phyloP scores from a whole-genome alignment of 441 rosid species.

The Gossypium gossypioides region DNA sequence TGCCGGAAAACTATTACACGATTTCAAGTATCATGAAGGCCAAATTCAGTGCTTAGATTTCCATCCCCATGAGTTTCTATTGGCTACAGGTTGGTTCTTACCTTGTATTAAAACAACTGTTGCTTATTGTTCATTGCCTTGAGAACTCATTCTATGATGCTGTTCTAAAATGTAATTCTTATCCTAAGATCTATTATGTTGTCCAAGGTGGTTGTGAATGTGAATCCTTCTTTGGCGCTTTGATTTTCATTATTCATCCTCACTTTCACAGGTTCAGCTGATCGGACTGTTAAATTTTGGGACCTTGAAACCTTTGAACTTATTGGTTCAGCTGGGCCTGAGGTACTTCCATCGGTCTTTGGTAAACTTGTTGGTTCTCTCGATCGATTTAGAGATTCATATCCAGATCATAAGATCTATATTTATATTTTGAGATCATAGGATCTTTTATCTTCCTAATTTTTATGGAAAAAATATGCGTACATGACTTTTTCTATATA shows the following conservation, averaged over 20 bases:
- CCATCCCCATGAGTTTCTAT: slow-evolving; percentile 91
- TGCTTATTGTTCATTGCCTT: neutral
- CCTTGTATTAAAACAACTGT: slow-evolving; percentile 10
- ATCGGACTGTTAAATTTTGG: slow-evolving; percentile 95
- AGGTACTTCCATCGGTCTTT: slow-evolving; percentile 43
- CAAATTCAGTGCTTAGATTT: slow-evolving; percentile 91
- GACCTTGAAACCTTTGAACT: slow-evolving; percentile 98
- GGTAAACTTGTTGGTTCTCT: neutral
- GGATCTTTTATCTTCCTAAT: neutral
- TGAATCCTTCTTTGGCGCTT: neutral
- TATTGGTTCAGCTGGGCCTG: slow-evolving; percentile 85
- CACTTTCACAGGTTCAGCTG: slow-evolving; percentile 72
- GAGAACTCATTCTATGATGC: slow-evolving; percentile 1
- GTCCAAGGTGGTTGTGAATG: neutral
- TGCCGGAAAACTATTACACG: slow-evolving; percentile 96
- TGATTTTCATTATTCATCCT: slow-evolving; percentile 2
- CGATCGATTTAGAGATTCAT: neutral
- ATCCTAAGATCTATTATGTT: neutral
- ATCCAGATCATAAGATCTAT: neutral
- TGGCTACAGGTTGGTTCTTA: slow-evolving; percentile 73
- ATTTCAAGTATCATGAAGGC: slow-evolving; percentile 91
- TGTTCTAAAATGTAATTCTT: neutral
- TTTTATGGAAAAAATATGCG: neutral
- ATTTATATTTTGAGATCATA: neutral
- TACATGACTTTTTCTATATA: slow-evolving; percentile 9